Evolutionary conservation across 768 basidiomycete genomes (phyloP), one percentile per base, ranked within the genome.

Genomic region (Amanita molliuscula): DNA sequence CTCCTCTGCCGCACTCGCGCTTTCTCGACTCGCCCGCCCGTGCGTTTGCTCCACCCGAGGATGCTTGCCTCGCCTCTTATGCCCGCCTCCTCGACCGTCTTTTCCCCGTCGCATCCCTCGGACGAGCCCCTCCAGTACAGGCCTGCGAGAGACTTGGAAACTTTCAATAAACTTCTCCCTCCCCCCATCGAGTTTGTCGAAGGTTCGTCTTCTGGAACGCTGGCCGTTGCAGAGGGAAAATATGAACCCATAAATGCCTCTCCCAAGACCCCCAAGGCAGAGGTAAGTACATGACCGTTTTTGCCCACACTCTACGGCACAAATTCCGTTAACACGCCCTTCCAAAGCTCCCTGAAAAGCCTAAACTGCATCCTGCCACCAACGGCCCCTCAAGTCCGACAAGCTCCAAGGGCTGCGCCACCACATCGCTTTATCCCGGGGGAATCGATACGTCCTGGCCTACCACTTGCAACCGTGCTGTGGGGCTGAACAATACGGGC

Each of bases 101-200:
- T 84, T 58, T 66, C 76, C 34, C 63, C 71, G 4, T 70, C 75
- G 44, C 72, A 74, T 58, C 59, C 58, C 41, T 60, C 76, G 28
- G 78, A 82, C 44, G 77, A 78, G 59, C 59, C 70, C 38, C 58
- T 72, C 25, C 78, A 79, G 55, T 80, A 78, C 61, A 71, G 78
- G 37, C 85, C 85, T 3, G 74, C 82, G 33, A 79, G 77, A 60
- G 84, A 88, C 61, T 61, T 83, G 53, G 84, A 86, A 53, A 69
- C 81, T 3, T 88, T 88, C 71, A 87, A 84, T 56, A 83, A 71
- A 55, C 72, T 87, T n/a, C 76, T 87, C 33, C 83, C 84, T 3
- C 84, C 84, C n/a, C 78, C 82, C 15, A 74, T 90, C 53, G 88
- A 90, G 62, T 90, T 90, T 47, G 69, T 89, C 45, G 88, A 90